Evolutionary conservation across 2,329 filamentous ascomycete genomes (phyloP).

Genomic region (Trichocomaceae sp.): DNA sequence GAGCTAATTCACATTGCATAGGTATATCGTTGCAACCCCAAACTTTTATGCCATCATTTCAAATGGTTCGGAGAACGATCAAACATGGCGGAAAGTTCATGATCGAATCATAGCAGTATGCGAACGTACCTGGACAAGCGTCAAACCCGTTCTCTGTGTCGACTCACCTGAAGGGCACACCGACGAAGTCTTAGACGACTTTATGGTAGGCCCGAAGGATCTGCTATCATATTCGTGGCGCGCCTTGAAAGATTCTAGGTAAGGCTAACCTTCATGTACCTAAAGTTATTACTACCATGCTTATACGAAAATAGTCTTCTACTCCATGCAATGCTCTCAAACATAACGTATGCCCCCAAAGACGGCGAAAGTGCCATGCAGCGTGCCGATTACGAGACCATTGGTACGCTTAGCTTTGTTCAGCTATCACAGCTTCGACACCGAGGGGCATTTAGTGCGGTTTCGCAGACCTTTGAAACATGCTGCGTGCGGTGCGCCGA

Average conservation of each 20-base stretch:
- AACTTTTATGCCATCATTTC: slow-evolving; percentile 31
- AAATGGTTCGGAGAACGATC: slow-evolving; percentile 14
- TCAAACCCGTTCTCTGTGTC: slow-evolving; percentile 74
- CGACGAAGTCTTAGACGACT: slow-evolving; percentile 55
- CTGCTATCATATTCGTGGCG: slow-evolving; percentile 92
- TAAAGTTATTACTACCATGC: slow-evolving; percentile 16
- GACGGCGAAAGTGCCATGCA: slow-evolving; percentile 42
- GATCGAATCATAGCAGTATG: slow-evolving; percentile 55
- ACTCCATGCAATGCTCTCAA: slow-evolving; percentile 56
- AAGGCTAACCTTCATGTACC: slow-evolving; percentile 16
- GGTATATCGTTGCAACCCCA: slow-evolving; percentile 45
- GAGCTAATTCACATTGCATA: slow-evolving; percentile 20
- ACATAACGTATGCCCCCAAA: slow-evolving; percentile 44
- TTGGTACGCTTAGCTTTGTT: slow-evolving; percentile 70
- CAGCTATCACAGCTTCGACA: slow-evolving; percentile 80
- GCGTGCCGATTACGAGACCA: slow-evolving; percentile 52
- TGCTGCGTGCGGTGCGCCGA: slow-evolving; percentile 65
- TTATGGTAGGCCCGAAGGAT: slow-evolving; percentile 74
- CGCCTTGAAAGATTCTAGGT: slow-evolving; percentile 91
- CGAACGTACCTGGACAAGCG: slow-evolving; percentile 66
- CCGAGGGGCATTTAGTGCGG: slow-evolving; percentile 86
- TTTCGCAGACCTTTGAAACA: slow-evolving; percentile 75
- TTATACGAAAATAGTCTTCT: slow-evolving; percentile 52
- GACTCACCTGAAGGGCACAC: slow-evolving; percentile 86
- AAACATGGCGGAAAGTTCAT: slow-evolving; percentile 29